Percentiles rank a stretch among this genome's conserved stretches.
These are phyloP conservation scores for Globisporangium polare DNA, from an alignment of 352 stramenopile species.

Conservation along the genomic window DNA sequence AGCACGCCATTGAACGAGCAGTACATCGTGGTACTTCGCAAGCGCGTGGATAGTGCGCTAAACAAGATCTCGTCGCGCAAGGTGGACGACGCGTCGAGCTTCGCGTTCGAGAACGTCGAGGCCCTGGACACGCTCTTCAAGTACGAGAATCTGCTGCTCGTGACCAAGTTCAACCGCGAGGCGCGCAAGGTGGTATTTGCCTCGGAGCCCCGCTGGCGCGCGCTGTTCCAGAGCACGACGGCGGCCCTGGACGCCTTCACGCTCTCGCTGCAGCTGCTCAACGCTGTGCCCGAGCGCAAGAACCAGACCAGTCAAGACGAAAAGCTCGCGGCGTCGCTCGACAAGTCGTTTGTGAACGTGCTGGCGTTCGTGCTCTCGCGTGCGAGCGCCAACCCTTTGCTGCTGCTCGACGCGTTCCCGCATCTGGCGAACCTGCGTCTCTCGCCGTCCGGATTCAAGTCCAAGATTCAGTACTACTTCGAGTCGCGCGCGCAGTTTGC, in stretches of 20 bases:
- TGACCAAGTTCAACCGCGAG: conserved; percentile 33
- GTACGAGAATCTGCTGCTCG: conserved; percentile 40
- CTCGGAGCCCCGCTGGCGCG: conserved; percentile 39
- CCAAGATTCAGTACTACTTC: conserved; percentile 37
- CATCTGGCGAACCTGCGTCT: conserved; percentile 50
- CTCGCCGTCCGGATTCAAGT: conserved; percentile 38
- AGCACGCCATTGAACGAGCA: conserved; percentile 36
- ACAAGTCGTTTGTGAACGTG: conserved; percentile 34
- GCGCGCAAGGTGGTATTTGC: conserved; percentile 35
- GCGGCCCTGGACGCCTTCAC: conserved; percentile 47
- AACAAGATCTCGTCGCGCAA: conserved; percentile 33
- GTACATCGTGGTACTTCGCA: conserved; percentile 30
- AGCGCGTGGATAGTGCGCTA: conserved; percentile 30
- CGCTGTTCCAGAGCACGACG: conserved; percentile 36
- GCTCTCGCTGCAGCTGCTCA: conserved; percentile 48
- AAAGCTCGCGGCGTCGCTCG: conserved; percentile 21
- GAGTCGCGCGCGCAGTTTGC: conserved; percentile 58
- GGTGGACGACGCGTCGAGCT: conserved; percentile 18
- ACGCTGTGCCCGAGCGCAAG: conserved; percentile 37
- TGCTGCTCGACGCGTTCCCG: conserved; percentile 47
- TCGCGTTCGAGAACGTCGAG: conserved; percentile 35
- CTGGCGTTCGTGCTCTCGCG: conserved; percentile 33
- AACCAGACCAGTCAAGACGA: conserved; percentile 14
- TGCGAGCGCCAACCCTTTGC: conserved; percentile 29
- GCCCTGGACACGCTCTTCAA: conserved; percentile 42